Evolutionary conservation across 768 basidiomycete species (phyloP).

Genomic region (Suillus fuscotomentosus): DNA sequence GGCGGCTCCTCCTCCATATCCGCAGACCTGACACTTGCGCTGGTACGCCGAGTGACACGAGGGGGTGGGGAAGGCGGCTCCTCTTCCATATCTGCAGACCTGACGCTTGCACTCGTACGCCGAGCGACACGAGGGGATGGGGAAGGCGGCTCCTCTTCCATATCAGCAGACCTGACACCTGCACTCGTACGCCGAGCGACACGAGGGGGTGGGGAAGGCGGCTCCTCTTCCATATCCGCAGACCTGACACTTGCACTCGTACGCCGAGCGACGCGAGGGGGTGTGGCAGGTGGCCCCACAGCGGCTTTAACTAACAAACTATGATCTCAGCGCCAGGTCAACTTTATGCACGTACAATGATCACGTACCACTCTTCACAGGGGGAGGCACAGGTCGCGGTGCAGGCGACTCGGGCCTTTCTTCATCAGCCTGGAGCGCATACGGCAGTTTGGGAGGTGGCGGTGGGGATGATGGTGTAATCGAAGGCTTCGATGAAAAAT

Average conservation of each 20-base stretch:
- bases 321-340: constrained; percentile 5
- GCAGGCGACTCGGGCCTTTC: constrained; percentile 28
- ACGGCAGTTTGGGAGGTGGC: constrained; percentile 14
- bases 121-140: constrained; percentile 12
- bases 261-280: constrained; percentile 16
- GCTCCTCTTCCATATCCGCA: neutral
- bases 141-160: neutral
- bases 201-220: neutral
- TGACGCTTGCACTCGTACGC: constrained; percentile 20
- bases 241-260: constrained; percentile 18
- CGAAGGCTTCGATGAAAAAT: constrained; percentile 20
- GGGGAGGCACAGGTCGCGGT: constrained; percentile 29
- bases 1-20: constrained; percentile 6
- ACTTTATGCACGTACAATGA: neutral
- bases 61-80: constrained; percentile 19
- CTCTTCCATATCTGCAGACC: constrained; percentile 6
- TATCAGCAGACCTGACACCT: constrained; percentile 6
- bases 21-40: constrained; percentile 13
- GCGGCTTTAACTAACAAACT: constrained; percentile 8
- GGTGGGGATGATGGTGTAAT: constrained; percentile 16
- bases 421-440: constrained; percentile 17
- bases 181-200: constrained; percentile 23
- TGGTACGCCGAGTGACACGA: constrained; percentile 18
- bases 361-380: constrained; percentile 27
- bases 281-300: constrained; percentile 10